Evolutionary conservation across 1,284 basidiomycete genomes (phyloP), one percentile per base, ranked within the genome.

Genomic region (Termitomyces sp.): DNA sequence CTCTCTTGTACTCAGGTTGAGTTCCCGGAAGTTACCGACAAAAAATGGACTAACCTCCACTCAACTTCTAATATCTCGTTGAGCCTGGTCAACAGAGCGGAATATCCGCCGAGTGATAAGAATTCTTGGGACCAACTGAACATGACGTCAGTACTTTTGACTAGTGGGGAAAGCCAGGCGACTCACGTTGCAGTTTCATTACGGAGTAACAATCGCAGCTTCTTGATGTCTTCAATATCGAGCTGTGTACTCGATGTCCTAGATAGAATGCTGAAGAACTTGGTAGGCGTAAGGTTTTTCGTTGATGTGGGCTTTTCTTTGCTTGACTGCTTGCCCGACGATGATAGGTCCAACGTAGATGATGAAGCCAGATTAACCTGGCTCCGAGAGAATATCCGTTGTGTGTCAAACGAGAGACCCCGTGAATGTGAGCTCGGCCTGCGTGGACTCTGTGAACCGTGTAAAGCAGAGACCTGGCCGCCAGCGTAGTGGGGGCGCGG

Each of bases 61-160:
- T 99, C 96, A 46, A 98, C 83, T 58, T 93, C 88, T 0, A 99
- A 76, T 9, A 99, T 78, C 68, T 99, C 96, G 56, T 93, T 90
- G n/a, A 99, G 71, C 43, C 93, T 79, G 1, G 84, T 86, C 21
- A 97, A 69, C 35, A 99, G 72, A 0, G 88, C 86, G 4, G 80
- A 78, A 64, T 98, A 99, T 1, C 97, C 96, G 5, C 93, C 92
- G 9, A 81, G 68, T 46, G 79, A 78, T 39, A 97, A 66, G 66
- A 98, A 99, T n/a, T 87, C 82, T 57, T 88, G 79, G n/a, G 97
- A 86, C 96, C 97, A 99, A 43, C 85, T 88, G 62, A 3, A 57
- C 11, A 42, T 38, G 31, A n/a, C 31, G 21, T 54, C 38, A 35
- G 50, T 53, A 51, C 53, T 26, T 30, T 18, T 28, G 28, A 40